phyloP scores from a whole-genome alignment of 2,329 filamentous ascomycete genomes.

The Fusarium coffeatum region DNA sequence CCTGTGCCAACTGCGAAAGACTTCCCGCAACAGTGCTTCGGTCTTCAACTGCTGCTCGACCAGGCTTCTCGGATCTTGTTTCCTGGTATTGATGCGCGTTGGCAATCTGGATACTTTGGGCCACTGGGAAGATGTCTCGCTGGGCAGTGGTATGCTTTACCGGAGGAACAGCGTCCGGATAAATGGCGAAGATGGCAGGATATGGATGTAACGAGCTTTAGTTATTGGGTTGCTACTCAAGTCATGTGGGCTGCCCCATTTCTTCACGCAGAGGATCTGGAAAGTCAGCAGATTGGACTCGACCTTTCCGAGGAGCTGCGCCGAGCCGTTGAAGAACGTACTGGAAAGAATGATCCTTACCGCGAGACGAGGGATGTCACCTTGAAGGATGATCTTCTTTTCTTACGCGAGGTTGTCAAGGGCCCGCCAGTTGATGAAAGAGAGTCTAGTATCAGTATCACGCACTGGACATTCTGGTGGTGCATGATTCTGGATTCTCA shows the following conservation, averaged over 20 bases:
- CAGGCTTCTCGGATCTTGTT: neutral
- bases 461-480: conserved; percentile 16
- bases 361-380: neutral
- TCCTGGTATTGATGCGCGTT: neutral
- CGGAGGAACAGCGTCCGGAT: neutral
- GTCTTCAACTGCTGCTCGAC: neutral
- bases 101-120: conserved; percentile 10
- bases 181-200: neutral
- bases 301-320: neutral
- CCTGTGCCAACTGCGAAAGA: neutral
- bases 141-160: conserved; percentile 5
- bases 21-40: conserved; percentile 9
- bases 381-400: neutral
- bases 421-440: neutral
- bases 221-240: conserved; percentile 10
- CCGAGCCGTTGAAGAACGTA: neutral
- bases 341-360: neutral
- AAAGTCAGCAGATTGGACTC: neutral
- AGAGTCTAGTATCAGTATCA: neutral
- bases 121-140: neutral
- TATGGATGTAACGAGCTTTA: neutral
- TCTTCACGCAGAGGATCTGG: conserved; percentile 6
- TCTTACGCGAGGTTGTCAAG: neutral
- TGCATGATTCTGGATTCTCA: conserved; percentile 21
- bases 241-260: conserved; percentile 18